These are phyloP conservation scores for Rutstroemia sydowiana DNA, from an alignment of 2,329 filamentous ascomycete genomes.

Conservation along the genomic window DNA sequence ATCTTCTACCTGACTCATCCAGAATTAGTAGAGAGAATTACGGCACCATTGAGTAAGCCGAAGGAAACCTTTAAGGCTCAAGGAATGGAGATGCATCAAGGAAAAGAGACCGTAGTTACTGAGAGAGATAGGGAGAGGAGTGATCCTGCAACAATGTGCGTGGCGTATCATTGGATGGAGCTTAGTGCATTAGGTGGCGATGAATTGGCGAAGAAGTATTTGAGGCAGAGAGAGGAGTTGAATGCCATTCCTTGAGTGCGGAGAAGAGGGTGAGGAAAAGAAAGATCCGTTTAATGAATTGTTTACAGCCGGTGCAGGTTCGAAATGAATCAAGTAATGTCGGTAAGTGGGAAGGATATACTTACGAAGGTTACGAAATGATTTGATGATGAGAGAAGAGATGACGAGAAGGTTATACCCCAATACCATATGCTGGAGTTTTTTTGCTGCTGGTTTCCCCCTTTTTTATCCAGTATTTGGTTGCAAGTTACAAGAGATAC, in stretches of 20 bases:
- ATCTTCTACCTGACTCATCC: conserved; percentile 91
- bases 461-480: too few species aligned
- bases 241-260: conserved; percentile 26
- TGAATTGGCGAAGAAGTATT: conserved; percentile 71
- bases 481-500: too few species aligned
- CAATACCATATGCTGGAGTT: too few species aligned
- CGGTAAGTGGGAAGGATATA: too few species aligned
- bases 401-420: too few species aligned
- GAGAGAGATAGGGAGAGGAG: conserved; percentile 57
- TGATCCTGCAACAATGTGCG: conserved; percentile 83
- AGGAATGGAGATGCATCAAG: conserved; percentile 64
- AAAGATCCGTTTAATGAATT: not conserved
- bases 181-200: conserved; percentile 80
- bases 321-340: too few species aligned
- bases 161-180: conserved; percentile 97
- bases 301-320: not conserved
- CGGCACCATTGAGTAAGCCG: conserved; percentile 75
- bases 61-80: conserved; percentile 86
- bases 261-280: not conserved
- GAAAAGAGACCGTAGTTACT: conserved; percentile 31
- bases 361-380: too few species aligned
- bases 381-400: too few species aligned
- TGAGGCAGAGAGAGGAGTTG: conserved; percentile 51
- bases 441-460: too few species aligned
- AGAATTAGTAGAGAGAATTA: conserved; percentile 72